Evolutionary conservation across 805 yeast species (phyloP), one percentile per base, ranked within the genome.

Genomic region (Saturnispora kantuleensis): DNA sequence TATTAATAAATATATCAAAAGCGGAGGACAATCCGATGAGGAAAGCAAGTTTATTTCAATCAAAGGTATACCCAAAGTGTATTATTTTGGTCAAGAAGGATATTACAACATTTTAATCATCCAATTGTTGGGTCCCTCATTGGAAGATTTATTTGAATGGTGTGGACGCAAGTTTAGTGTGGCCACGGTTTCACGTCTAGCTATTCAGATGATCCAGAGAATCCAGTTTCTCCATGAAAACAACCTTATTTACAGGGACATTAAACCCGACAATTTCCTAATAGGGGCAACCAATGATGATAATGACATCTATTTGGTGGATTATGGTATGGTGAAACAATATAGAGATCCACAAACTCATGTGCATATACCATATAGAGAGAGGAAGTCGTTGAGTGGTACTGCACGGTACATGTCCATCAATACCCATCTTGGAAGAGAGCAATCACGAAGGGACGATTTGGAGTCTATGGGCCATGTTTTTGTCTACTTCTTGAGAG

Each of bases 391-490:
- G 2, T 67, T 84, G 56, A 78, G 86, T 62, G 94, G 94, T 16
- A 84, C 94, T 1, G 93, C 93, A 10, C 73, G 94, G 57, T 84
- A 84, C 62, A 84, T 84, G 94, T 82, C 90, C 10, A 84, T 84
- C 48, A 84, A 84, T 64, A 84, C 94, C n/a, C 94, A 84, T 66
- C 65, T 84, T 56, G 93, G 93, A 2, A 71, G 89, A 55, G 94
- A 84, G 58, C 94, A 84, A 59, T 78, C 81, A 54, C 73, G 94
- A 65, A 67, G 94, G 62, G 94, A 84, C 59, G 94, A 84, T 62
- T 70, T 84, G 56, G 94, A 84, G 64, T 77, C 84, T 8, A 65
- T 84, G 54, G 93, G 90, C 13, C 93, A 84, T 64, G 93, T 84
- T 0, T 84, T 84, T 57, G 76, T 84, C 58, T 84, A 84, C 62